Evolutionary conservation across 495 filamentous ascomycete genomes (phyloP).

Genomic region (Penicillium paxilli): DNA sequence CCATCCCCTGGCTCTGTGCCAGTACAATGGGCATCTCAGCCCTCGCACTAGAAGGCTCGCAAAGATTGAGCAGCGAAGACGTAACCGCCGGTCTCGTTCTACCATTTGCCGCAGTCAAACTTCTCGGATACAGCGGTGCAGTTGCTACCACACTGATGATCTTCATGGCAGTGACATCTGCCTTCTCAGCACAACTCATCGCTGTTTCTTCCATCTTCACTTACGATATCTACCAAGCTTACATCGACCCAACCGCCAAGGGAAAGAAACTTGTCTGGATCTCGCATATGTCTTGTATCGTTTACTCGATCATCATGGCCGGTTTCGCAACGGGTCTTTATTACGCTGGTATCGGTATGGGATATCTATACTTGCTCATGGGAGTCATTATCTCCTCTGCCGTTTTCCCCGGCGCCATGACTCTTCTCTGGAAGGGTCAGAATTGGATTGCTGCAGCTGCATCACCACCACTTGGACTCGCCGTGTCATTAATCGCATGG

Average conservation of each 20-base stretch:
- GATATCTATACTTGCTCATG: slow-evolving; percentile 85
- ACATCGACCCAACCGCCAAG: slow-evolving; percentile 56
- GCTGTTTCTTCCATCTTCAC: slow-evolving; percentile 92
- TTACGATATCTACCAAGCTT: slow-evolving; percentile 82
- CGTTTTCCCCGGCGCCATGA: slow-evolving; percentile 80
- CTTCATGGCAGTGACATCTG: slow-evolving; percentile 95
- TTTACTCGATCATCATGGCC: slow-evolving; percentile 82
- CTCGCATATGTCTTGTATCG: slow-evolving; percentile 73
- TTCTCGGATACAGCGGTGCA: slow-evolving; percentile 87
- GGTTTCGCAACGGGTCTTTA: slow-evolving; percentile 79
- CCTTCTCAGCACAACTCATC: slow-evolving; percentile 86
- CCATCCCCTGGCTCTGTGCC: slow-evolving; percentile 90
- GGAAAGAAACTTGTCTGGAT: slow-evolving; percentile 84
- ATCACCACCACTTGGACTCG: slow-evolving; percentile 76
- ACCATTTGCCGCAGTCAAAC: slow-evolving; percentile 84
- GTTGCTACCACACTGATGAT: slow-evolving; percentile 80
- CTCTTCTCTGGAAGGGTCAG: slow-evolving; percentile 79
- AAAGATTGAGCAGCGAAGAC: slow-evolving; percentile 70
- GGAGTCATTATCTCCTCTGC: slow-evolving; percentile 87
- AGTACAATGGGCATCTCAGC: slow-evolving; percentile 94
- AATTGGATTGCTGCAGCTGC: slow-evolving; percentile 76
- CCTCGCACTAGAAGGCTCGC: slow-evolving; percentile 73
- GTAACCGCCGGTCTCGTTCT: slow-evolving; percentile 86
- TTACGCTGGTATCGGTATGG: slow-evolving; percentile 69
- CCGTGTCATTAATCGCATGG: slow-evolving; percentile 80